These are phyloP conservation scores for Ormosia emarginata DNA, from an alignment of 306 rosid genomes.

Conservation along the genomic window DNA sequence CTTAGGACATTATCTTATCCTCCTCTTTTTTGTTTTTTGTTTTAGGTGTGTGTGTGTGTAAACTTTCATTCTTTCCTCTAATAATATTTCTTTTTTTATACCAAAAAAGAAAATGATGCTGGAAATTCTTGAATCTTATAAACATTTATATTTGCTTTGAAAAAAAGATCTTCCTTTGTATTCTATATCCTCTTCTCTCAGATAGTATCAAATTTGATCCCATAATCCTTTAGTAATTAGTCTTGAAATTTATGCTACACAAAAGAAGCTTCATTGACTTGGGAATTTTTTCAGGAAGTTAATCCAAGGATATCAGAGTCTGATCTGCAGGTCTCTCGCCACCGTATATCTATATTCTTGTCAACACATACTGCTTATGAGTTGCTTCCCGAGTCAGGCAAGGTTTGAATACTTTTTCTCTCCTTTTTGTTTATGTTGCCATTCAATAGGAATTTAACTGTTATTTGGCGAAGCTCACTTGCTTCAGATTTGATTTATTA, in stretches of 20 bases:
- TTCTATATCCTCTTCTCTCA: neutral
- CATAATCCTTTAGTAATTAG: neutral
- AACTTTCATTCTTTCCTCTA: neutral
- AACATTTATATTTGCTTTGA: neutral
- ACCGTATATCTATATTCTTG: slow-evolving; percentile 50
- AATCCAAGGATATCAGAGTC: slow-evolving; percentile 41
- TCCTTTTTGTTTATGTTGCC: neutral
- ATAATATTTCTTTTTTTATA: neutral
- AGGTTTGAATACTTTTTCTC: slow-evolving; percentile 50
- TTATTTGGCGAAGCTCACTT: slow-evolving; percentile 3
- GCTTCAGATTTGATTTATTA: slow-evolving; percentile 14
- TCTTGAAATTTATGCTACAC: slow-evolving; percentile 16
- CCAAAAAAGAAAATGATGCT: neutral
- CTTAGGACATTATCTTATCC: neutral
- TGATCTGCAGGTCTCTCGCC: slow-evolving; percentile 47
- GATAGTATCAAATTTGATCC: neutral
- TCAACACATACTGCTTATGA: slow-evolving; percentile 54
- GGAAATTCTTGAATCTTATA: neutral
- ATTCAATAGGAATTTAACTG: neutral
- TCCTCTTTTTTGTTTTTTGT: neutral
- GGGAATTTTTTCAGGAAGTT: slow-evolving; percentile 45
- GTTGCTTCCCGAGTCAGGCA: slow-evolving; percentile 69
- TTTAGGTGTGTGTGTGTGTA: neutral
- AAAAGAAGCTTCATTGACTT: slow-evolving; percentile 24
- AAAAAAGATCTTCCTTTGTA: neutral